Base-by-base conservation (phyloP, 176 grass and related monocot genomes). In the Raddia distichophylla region DNA sequence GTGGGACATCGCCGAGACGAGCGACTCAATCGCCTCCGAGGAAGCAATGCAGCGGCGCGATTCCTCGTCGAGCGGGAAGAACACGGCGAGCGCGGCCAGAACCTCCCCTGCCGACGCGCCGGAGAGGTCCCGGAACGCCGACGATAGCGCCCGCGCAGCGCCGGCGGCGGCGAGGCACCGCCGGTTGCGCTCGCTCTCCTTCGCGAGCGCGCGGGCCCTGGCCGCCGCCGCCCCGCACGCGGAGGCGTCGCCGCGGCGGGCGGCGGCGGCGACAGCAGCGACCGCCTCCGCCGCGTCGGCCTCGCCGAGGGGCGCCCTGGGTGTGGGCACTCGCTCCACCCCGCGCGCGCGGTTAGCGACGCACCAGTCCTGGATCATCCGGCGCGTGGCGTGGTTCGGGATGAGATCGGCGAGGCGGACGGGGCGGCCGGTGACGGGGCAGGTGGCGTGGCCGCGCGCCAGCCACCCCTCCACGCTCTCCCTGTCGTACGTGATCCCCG, bases 301-400 rank as follows among this genome's bases (percentile, higher is more conserved):
- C 7, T 73, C 78, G 0, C n/a, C 61, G 57, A 97, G 65, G 2
- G 94, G 94, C 22, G 80, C 90, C 33, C 61, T 69, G n/a, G 94
- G 94, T 19, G 94, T 97, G 32, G 91, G 82, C 67, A 97, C 79
- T 7, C 87, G 84, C 76, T 94, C 89, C n/a, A 87, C 71, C 8
- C 89, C 89, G 2, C 76, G 16, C 11, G 76, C 76, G 7, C 76
- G 67, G 82, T 90, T 91, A 19, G 91, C 82, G 35, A 97, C 89
- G 87, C 94, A 94, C 94, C 94, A 97, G 19, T 88, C 85, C 86
- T 97, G 94, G 64, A 97, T 97, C 82, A 97, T 80, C 19, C 92
- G 67, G 2, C 87, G 85, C 19, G 89, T 94, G 18, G 91, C 72
- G 66, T 94, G 91, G 85, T 97, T 94, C 7, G 94, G 94, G 18